These are phyloP conservation scores for Plicaturopsis crispa DNA, from an alignment of 768 basidiomycete species.

Conservation along the genomic window DNA sequence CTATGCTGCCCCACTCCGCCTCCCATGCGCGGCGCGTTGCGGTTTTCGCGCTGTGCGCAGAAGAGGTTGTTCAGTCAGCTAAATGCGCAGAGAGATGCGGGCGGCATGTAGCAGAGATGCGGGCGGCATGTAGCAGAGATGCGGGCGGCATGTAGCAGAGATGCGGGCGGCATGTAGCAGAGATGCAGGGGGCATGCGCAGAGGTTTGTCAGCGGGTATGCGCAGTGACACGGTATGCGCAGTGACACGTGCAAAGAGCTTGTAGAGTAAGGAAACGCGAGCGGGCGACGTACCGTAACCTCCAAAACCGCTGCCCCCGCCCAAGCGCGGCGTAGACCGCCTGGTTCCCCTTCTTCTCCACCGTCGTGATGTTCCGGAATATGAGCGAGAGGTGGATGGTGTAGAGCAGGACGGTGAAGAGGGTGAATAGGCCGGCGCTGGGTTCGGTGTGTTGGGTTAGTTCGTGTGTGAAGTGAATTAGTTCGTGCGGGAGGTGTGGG, in stretches of 20 bases:
- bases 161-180: too few species aligned
- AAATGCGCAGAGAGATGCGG: too few species aligned
- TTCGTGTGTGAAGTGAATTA: too few species aligned
- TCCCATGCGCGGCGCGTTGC: constrained; percentile 50
- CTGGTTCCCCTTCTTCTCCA: constrained; percentile 61
- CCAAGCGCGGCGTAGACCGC: constrained; percentile 41
- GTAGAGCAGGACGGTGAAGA: constrained; percentile 63
- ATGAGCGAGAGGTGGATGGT: constrained; percentile 56
- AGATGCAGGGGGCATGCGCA: too few species aligned
- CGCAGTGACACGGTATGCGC: too few species aligned
- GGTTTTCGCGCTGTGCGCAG: constrained; percentile 41
- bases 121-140: too few species aligned
- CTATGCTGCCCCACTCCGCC: constrained; percentile 71
- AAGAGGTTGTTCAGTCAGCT: too few species aligned
- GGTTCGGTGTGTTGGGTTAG: neutral
- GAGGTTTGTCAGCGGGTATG: too few species aligned
- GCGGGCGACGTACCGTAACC: constrained; percentile 37
- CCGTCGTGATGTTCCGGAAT: constrained; percentile 61
- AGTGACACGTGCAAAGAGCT: neutral
- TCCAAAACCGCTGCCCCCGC: constrained; percentile 45
- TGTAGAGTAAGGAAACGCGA: neutral
- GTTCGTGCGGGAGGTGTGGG: too few species aligned
- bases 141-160: too few species aligned
- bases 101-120: too few species aligned
- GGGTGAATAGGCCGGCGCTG: constrained; percentile 61